These are phyloP conservation scores for Fusarium algeriense DNA, from an alignment of 2,329 filamentous ascomycete species.

Conservation along the genomic window DNA sequence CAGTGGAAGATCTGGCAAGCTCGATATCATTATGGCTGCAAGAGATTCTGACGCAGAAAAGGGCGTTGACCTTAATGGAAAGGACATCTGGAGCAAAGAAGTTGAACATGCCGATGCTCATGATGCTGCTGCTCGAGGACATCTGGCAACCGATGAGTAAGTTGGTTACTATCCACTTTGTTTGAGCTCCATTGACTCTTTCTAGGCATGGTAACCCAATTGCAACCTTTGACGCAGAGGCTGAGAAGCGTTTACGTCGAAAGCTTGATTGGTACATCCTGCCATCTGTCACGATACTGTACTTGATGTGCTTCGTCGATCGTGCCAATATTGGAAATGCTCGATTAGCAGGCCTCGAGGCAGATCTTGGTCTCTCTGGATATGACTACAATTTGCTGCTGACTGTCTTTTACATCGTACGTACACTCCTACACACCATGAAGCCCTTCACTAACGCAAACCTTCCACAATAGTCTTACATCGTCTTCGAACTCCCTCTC, in stretches of 20 bases:
- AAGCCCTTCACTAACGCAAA: not conserved
- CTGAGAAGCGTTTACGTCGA: constrained; percentile 14
- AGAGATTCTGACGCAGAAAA: constrained; percentile 17
- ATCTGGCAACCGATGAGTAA: constrained; percentile 24
- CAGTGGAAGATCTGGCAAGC: no score
- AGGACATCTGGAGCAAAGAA: not conserved
- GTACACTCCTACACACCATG: not conserved
- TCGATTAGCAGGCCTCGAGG: constrained; percentile 63
- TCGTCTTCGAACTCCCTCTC: constrained; percentile 74
- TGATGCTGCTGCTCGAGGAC: constrained; percentile 17
- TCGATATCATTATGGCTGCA: not conserved
- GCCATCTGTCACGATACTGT: constrained; percentile 29
- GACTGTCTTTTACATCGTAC: constrained; percentile 19
- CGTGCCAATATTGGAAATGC: constrained; percentile 78
- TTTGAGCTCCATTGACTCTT: not conserved
- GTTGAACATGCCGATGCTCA: constrained; percentile 4
- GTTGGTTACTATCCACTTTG: not conserved
- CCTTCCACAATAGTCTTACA: constrained; percentile 56
- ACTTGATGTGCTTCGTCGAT: constrained; percentile 75
- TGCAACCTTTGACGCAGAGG: constrained; percentile 5
- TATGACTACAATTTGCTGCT: constrained; percentile 18
- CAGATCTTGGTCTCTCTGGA: constrained; percentile 69
- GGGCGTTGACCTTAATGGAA: not conserved
- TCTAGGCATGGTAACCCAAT: constrained; percentile 15
- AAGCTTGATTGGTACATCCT: constrained; percentile 22